Evolutionary conservation across 2,329 filamentous ascomycete genomes (phyloP).

Genomic region (Paraconiothyrium brasiliense): DNA sequence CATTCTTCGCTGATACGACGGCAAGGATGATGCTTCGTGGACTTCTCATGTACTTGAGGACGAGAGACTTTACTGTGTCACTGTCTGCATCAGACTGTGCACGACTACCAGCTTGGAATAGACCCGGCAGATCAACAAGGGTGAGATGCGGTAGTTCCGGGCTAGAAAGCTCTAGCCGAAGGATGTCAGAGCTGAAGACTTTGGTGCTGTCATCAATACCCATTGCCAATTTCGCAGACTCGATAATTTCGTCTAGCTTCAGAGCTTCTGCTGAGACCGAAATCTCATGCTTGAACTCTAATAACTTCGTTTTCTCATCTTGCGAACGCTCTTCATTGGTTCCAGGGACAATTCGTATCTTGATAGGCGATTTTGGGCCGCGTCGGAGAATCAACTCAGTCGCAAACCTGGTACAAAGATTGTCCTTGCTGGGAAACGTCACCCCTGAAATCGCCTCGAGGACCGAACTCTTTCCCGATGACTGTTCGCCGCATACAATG

Average conservation of each 20-base stretch:
- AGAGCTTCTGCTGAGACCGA: conserved; percentile 13
- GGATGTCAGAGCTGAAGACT: conserved; percentile 35
- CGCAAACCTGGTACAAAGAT: conserved; percentile 68
- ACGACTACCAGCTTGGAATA: conserved; percentile 46
- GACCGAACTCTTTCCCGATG: conserved; percentile 40
- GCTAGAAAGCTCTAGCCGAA: conserved; percentile 37
- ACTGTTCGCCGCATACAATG: conserved; percentile 37
- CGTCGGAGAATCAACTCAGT: conserved; percentile 67
- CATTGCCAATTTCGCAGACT: conserved; percentile 62
- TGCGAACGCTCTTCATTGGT: conserved; percentile 18
- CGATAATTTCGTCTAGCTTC: conserved; percentile 41
- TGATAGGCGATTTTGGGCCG: conserved; percentile 45
- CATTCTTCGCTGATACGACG: conserved; percentile 52
- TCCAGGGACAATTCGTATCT: conserved; percentile 52
- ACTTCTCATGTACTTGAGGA: conserved; percentile 65
- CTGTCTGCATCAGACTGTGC: conserved; percentile 45
- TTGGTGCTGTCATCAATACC: conserved; percentile 41
- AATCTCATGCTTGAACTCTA: conserved; percentile 14
- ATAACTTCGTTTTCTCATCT: conserved; percentile 16
- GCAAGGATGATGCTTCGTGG: conserved; percentile 68
- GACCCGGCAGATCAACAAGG: conserved; percentile 50
- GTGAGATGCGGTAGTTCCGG: conserved; percentile 37
- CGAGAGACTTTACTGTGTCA: conserved; percentile 44
- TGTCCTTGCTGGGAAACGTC: conserved; percentile 64
- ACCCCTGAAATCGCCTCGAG: conserved; percentile 59